Base-by-base conservation (phyloP, 2,329 filamentous ascomycete genomes). In the Alternaria atra region DNA sequence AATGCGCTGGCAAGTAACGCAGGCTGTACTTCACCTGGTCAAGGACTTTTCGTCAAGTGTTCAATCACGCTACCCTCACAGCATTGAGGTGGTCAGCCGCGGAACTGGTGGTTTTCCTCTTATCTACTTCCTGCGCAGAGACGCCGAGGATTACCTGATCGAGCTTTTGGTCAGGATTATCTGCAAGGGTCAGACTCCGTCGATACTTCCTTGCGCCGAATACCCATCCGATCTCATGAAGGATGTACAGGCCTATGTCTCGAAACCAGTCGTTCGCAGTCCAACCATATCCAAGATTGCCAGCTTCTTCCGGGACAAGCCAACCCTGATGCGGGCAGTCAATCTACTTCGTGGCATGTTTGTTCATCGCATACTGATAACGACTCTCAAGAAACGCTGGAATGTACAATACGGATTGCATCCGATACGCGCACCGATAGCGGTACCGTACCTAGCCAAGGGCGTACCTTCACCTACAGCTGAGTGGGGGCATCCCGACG, bases 401-500 rank as follows among this genome's bases (percentile, higher is more conserved):
- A 88, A 89, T 29, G 89, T 93, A 0, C 82, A 87, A 43, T 93
- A 82, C 63, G 81, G 82, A 0, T 63, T 82, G 0, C 73, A 80
- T 57, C 71, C 85, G 0, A 46, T 62, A 0, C 81, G 90, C 13
- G 80, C 84, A 40, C 87, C 87, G 0, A 84, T 91, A 5, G 89
- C 90, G 0, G 90, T 92, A 0, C 90, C 73, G 42, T 92, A 2
- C 87, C 61, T 70, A 20, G 89, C 89, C 0, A 91, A 92, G 61
- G 90, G 89, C 1, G 81, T 85, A 0, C 89, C 90, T 0, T 85
- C 84, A 0, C 84, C 86, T 1, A 83, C 86, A 6, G 85, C 89
- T 0, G 90, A 93, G 70, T 93, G 85, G 73, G 88, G 89, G 0
- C 89, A 93, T 64, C 89, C 89, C 0, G 86, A 93, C 71, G 88